Evolutionary conservation across 768 basidiomycete species (phyloP), one percentile per base, ranked within the genome.

Genomic region (Boletus insuetus): DNA sequence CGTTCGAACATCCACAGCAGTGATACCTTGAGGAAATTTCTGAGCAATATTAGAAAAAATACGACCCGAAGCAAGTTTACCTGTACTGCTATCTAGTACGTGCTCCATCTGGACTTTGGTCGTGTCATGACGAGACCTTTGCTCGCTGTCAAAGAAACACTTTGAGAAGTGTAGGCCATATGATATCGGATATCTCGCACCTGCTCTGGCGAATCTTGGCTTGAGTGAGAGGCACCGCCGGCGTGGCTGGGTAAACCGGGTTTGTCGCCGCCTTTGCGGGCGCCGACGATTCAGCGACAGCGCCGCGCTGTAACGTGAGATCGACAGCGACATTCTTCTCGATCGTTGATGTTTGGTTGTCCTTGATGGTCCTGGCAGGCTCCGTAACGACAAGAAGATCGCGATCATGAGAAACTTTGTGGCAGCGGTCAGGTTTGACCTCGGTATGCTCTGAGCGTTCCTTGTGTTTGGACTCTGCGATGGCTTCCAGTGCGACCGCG

Each of bases 401-500:
- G 13, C 8, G 42, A 43, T 19, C 35, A 17, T 6, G 32, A 16
- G 4, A 6, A 5, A 44, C 38, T 7, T n/a, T 13, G 35, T 26
- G 29, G 10, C 19, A 39, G 6, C 49, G 47, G 6, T 53, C 54
- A 8, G 4, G 22, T 49, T 51, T 46, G 17, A 34, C 53, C 13
- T 29, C 22, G 6, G 17, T 17, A 10, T n/a, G 55, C 26, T 56
- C 31, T 2, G 41, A 24, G 31, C 6, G 48, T 29, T 53, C 39
- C 46, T 65, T 44, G 16, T 44, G 46, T 34, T 37, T 53, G 6
- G 35, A 40, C 14, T 58, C 59, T 6, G 59, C 2, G 17, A 35
- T 45, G 17, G 58, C 58, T 42, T 62, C 65, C 2, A 46, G 40
- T 0, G 55, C 59, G 22, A 44, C 37, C 6, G 65, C 55, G 2